Percentiles rank a stretch among this genome's conserved stretches.
Conservation (phyloP, 495 filamentous ascomycete genomes). For the Chaetomium tenue region DNA sequence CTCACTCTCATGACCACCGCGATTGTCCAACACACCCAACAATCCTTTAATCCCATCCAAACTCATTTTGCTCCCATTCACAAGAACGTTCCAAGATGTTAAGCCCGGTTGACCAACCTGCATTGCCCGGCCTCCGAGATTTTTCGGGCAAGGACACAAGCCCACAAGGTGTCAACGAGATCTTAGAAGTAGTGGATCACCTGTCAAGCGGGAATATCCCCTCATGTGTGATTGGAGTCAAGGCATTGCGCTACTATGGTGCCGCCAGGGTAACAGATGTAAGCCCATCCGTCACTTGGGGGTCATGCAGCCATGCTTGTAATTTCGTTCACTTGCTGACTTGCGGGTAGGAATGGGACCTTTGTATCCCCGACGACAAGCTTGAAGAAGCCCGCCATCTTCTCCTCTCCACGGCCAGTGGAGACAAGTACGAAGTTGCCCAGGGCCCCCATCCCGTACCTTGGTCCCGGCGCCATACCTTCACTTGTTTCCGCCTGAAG, state of each 20-base stretch:
- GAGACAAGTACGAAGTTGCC: conserved; percentile 3
- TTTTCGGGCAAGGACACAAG: background rate
- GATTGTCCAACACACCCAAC: too few relatives aligned
- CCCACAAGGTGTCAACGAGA: conserved; percentile 11
- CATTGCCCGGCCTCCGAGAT: conserved; percentile 4
- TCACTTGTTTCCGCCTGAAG: conserved; percentile 12
- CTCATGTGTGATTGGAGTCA: conserved; percentile 16
- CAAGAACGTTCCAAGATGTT: background rate
- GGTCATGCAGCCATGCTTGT: too few relatives aligned
- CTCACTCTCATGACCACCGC: too few relatives aligned
- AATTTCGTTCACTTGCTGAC: background rate
- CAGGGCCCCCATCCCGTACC: background rate
- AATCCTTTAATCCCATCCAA: background rate
- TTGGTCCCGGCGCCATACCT: conserved; percentile 12
- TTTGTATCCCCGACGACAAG: conserved; percentile 17
- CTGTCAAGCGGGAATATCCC: conserved; percentile 1
- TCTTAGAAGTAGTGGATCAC: conserved; percentile 1
- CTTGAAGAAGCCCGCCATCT: conserved; percentile 1
- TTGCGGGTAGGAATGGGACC: conserved; percentile 15
- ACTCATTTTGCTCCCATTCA: background rate
- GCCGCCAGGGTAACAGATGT: conserved; percentile 7
- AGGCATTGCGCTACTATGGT: conserved; percentile 13
- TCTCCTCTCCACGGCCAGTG: background rate
- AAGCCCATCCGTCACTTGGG: background rate
- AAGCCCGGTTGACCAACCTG: background rate